These are phyloP conservation scores for Brassica nigra DNA, from an alignment of 345 rosid species.

Conservation along the genomic window DNA sequence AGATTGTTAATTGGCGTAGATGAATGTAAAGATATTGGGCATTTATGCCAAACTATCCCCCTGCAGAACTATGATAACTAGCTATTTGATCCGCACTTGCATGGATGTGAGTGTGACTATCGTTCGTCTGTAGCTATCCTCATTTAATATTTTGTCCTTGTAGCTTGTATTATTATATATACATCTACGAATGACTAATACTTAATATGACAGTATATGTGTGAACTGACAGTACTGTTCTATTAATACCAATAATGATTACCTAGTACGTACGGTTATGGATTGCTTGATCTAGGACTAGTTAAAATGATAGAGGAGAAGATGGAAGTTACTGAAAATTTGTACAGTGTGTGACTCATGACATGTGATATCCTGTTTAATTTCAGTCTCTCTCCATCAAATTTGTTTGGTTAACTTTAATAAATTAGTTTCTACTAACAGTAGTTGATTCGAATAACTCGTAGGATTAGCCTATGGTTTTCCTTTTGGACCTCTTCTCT, in stretches of 20 bases:
- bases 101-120: conserved; percentile 48
- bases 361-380: conserved; percentile 52
- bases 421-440: conserved; percentile 1
- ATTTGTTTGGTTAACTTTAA: background rate
- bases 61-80: conserved; percentile 35
- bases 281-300: conserved; percentile 52
- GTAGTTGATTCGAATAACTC: conserved; percentile 3
- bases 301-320: conserved; percentile 45
- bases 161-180: background rate
- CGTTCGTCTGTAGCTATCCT: conserved; percentile 14
- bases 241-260: conserved; percentile 33
- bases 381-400: conserved; percentile 37
- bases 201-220: background rate
- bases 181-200: background rate
- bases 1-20: conserved; percentile 19
- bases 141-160: background rate
- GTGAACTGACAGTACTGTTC: conserved; percentile 25
- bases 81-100: conserved; percentile 48
- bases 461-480: conserved; percentile 23
- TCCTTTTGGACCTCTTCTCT: background rate
- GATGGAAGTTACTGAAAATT: conserved; percentile 44
- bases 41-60: conserved; percentile 48
- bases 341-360: conserved; percentile 45
- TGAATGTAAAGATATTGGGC: conserved; percentile 28
- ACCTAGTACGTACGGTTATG: conserved; percentile 41